Conservation (phyloP, 2,329 filamentous ascomycete species). For the Calonectria leucothoes region DNA sequence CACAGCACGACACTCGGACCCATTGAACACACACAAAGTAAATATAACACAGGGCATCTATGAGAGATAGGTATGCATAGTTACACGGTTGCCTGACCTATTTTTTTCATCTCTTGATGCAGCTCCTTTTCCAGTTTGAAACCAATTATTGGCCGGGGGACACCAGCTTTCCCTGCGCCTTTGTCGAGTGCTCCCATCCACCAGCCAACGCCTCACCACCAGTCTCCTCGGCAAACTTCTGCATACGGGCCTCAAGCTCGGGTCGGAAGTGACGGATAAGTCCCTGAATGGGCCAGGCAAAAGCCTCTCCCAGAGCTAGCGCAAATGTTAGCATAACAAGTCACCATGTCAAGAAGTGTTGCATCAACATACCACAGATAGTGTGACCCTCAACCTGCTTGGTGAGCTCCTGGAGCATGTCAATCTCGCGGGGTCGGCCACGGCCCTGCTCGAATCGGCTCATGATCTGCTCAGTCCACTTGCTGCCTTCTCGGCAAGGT, state of each 20-base stretch:
- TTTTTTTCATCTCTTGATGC: conserved; percentile 26
- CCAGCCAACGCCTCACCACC: conserved; percentile 84
- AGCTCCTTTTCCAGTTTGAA: conserved; percentile 26
- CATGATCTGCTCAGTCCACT: conserved; percentile 99
- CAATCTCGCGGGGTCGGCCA: conserved; percentile 91
- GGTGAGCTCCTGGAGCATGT: conserved; percentile 99
- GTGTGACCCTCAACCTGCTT: conserved; percentile 99
- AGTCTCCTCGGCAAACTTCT: conserved; percentile 78
- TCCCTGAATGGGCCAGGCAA: conserved; percentile 98
- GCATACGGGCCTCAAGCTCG: conserved; percentile 92
- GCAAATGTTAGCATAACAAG: conserved; percentile 42
- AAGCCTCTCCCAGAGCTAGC: conserved; percentile 90
- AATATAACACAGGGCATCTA: conserved; percentile 46
- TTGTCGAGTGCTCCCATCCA: conserved; percentile 84
- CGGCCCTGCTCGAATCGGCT: conserved; percentile 92
- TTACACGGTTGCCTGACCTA: conserved; percentile 38
- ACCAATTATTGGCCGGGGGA: conserved; percentile 84
- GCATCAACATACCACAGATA: conserved; percentile 80
- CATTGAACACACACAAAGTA: conserved; percentile 42
- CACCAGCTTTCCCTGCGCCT: conserved; percentile 83
- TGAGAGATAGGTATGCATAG: conserved; percentile 42
- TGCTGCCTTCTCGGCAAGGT: conserved; percentile 98
- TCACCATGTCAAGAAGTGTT: neutral
- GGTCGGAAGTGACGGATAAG: conserved; percentile 98
- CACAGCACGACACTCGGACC: neutral